Evolutionary conservation across 2,329 filamentous ascomycete species (phyloP), one percentile per base, ranked within the genome.

Genomic region (Talaromyces sp.): DNA sequence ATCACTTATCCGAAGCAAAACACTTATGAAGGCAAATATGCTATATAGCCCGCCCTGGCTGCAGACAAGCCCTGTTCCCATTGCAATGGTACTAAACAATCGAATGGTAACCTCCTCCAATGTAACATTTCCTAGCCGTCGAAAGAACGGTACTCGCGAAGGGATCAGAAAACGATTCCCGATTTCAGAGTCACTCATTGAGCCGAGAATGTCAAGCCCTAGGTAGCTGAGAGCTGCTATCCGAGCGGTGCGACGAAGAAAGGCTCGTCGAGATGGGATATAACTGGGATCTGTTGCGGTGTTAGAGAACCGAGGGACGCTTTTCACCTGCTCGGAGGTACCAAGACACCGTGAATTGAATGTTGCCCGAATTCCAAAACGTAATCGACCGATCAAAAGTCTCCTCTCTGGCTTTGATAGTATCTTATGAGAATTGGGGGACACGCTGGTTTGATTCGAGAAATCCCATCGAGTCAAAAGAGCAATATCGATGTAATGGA

Each of bases 271-370:
- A 7, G 41, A 19, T 32, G 22, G 41, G 1, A 43, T 19, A 32
- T 30, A 1, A 6, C 30, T 14, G 16, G 24, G 41, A 43, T 43
- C 27, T 10, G n/a, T n/a, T n/a, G n/a, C n/a, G n/a, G 4, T 19
- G n/a, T n/a, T 32, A 19, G 24, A 43, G 16, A 43, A 32, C 1
- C 9, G 27, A 19, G 41, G 41, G 0, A 43, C 24, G 16, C 19
- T 43, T 20, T 32, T 43, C 16, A 43, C 41, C n/a, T 43, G 41
- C 5, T 43, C 27, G n/a, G 41, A 16, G 3, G 41, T 43, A 17
- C 41, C 41, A 43, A 43, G 41, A n/a, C 41, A 43, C 16, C 41
- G 41, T 27, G 9, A 9, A 43, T 43, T 43, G 10, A 19, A 43
- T 43, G 41, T 4, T 11, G 41, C 41, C 27, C 27, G 30, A 14